Evolutionary conservation across 1,284 basidiomycete genomes (phyloP).

Genomic region (Puccinia horiana): DNA sequence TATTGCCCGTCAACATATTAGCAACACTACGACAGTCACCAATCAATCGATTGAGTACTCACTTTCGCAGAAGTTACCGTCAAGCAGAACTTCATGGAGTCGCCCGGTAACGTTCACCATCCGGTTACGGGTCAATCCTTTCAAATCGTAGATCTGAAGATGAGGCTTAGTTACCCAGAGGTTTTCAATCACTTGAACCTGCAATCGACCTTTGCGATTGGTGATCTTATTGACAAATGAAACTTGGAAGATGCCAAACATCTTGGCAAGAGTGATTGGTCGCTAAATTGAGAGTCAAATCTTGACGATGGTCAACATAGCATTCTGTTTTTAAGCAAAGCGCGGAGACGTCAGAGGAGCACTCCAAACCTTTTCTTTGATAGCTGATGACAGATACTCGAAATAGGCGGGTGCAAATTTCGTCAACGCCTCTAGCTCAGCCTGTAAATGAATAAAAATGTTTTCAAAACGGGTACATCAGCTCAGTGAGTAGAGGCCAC

Average conservation of each 20-base stretch:
- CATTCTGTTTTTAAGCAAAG: neutral
- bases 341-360: neutral
- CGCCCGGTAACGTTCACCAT: conserved; percentile 86
- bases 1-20: neutral
- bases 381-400: conserved; percentile 76
- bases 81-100: conserved; percentile 86
- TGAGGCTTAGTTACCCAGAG: conserved; percentile 59
- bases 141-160: conserved; percentile 72
- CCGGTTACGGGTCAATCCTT: conserved; percentile 86
- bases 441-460: neutral
- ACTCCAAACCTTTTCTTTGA: conserved; percentile 41
- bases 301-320: conserved; percentile 36
- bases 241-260: conserved; percentile 95
- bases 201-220: conserved; percentile 83
- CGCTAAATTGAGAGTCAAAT: conserved; percentile 64
- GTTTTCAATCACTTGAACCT: conserved; percentile 94
- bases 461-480: neutral
- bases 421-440: conserved; percentile 89
- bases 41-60: neutral
- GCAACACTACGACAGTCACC: neutral
- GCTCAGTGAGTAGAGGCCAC: neutral
- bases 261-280: conserved; percentile 90
- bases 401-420: conserved; percentile 98
- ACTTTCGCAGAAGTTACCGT: conserved; percentile 83
- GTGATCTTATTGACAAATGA: conserved; percentile 81